phyloP scores from a whole-genome alignment of 345 rosid species.

The Eucalyptus pauciflora region DNA sequence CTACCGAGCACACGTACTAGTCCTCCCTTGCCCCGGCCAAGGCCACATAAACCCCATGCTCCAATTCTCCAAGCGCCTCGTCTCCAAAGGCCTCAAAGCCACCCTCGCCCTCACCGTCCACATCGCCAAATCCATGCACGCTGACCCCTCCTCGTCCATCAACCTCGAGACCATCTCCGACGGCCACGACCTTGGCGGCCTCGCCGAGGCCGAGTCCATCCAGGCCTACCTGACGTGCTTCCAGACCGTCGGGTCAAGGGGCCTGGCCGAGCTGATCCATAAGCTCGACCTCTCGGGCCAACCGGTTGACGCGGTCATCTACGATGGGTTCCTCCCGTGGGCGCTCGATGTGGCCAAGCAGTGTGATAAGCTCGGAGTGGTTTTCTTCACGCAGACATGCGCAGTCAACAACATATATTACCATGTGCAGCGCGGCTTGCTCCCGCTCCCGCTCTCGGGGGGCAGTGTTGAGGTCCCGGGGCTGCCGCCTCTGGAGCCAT shows the following conservation, averaged over 20 bases:
- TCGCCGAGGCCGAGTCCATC: not conserved
- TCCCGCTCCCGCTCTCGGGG: slow-evolving; percentile 2
- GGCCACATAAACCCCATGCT: slow-evolving; percentile 27
- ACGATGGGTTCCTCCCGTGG: slow-evolving; percentile 19
- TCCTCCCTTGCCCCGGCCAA: slow-evolving; percentile 10
- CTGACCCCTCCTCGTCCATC: not conserved
- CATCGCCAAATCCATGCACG: not conserved
- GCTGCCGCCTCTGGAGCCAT: slow-evolving; percentile 12
- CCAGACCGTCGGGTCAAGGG: not conserved
- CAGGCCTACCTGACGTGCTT: not conserved
- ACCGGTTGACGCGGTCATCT: not conserved
- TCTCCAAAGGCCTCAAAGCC: slow-evolving; percentile 7
- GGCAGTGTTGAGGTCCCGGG: slow-evolving; percentile 1
- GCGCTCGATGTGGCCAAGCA: slow-evolving; percentile 23
- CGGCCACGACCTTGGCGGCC: slow-evolving; percentile 14
- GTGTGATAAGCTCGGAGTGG: slow-evolving; percentile 6
- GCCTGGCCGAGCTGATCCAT: not conserved
- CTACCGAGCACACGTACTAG: slow-evolving; percentile 2
- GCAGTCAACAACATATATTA: slow-evolving; percentile 12
- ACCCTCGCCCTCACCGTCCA: slow-evolving; percentile 5
- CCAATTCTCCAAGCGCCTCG: slow-evolving; percentile 23
- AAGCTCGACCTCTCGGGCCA: not conserved
- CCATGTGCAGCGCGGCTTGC: slow-evolving; percentile 1
- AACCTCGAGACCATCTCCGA: slow-evolving; percentile 18
- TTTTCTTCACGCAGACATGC: slow-evolving; percentile 21